Conservation (phyloP, 306 rosid genomes). For the Cucurbita pepo region DNA sequence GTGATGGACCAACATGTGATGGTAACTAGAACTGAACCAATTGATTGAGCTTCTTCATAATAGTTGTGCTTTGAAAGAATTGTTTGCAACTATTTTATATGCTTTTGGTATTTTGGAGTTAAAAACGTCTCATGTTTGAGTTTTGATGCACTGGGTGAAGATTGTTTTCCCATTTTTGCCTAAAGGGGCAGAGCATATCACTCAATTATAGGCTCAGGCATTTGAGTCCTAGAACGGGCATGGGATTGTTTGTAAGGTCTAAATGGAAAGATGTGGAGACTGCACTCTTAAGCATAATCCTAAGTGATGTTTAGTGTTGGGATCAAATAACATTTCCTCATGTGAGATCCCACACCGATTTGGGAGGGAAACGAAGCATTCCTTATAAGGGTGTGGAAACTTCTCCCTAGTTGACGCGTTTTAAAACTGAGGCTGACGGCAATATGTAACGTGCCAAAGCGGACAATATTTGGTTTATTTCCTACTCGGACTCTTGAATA, state of each 20-base stretch:
- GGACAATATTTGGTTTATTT: background rate
- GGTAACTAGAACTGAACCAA: background rate
- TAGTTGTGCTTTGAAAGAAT: background rate
- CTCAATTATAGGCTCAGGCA: background rate
- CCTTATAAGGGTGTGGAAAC: too few species aligned
- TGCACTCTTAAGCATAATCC: background rate
- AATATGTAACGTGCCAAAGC: too few species aligned
- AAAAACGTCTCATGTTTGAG: background rate
- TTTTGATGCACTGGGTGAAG: background rate
- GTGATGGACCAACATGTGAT: background rate
- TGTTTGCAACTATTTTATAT: background rate
- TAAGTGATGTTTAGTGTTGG: background rate
- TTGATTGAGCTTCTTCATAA: background rate
- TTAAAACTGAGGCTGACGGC: too few species aligned
- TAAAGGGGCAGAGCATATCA: background rate
- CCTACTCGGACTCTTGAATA: background rate
- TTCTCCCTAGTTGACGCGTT: too few species aligned
- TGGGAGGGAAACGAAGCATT: too few species aligned
- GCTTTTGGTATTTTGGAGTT: background rate
- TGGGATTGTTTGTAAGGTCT: background rate
- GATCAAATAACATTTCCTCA: background rate
- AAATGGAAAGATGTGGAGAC: background rate
- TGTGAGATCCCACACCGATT: too few species aligned
- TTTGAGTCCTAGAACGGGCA: background rate
- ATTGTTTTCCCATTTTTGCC: background rate